Conservation (phyloP, 169 alveolate species). For the Toxoplasma gondii region DNA sequence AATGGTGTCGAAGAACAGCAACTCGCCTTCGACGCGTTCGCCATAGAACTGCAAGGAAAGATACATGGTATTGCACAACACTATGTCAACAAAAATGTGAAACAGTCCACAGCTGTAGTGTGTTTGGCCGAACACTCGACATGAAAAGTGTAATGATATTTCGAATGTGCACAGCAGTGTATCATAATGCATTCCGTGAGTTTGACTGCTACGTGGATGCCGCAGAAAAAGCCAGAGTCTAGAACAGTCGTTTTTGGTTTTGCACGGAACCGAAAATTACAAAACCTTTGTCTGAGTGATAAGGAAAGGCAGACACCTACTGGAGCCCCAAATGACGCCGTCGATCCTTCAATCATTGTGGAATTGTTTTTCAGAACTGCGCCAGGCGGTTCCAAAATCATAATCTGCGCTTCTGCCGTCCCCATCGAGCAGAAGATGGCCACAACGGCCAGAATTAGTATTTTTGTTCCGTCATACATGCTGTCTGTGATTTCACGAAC, state of each 20-base stretch:
- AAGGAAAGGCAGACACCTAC: conserved; percentile 38
- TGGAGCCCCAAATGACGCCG: conserved; percentile 62
- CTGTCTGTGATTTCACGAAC: no score
- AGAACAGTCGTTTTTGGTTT: no score
- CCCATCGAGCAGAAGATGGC: not conserved
- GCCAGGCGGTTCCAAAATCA: conserved; percentile 29
- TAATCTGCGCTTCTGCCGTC: conserved; percentile 15
- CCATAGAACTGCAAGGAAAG: conserved; percentile 32
- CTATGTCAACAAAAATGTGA: not conserved
- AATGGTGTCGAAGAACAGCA: conserved; percentile 22
- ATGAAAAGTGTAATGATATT: not conserved
- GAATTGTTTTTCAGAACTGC: not conserved
- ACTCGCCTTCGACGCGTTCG: conserved; percentile 27
- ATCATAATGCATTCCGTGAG: no score
- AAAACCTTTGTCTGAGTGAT: no score
- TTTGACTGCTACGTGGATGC: no score
- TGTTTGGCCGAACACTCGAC: not conserved
- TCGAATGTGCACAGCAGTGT: no score
- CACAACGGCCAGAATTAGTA: not conserved
- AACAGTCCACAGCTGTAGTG: not conserved
- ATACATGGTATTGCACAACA: not conserved
- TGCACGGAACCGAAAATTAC: no score
- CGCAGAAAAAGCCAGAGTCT: no score
- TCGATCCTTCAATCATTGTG: conserved; percentile 44
- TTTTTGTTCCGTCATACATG: not conserved